These are phyloP conservation scores for Fusarium floridanum DNA, from an alignment of 2,329 filamentous ascomycete genomes.

Conservation along the genomic window DNA sequence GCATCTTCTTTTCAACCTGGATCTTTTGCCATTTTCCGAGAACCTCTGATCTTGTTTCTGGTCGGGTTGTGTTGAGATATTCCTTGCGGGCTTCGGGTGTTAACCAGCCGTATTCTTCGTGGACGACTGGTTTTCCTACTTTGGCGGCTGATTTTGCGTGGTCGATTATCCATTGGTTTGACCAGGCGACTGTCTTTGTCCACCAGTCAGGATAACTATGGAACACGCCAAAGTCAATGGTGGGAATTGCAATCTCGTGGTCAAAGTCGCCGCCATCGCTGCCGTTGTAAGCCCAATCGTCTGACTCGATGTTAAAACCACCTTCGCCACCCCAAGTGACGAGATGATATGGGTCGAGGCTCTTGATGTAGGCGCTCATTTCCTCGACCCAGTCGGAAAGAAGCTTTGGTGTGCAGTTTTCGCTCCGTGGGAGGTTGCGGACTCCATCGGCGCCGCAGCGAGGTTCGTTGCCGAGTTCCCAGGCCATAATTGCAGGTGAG, in stretches of 20 bases:
- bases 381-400: slow-evolving; percentile 70
- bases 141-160: slow-evolving; percentile 60
- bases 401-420: slow-evolving; percentile 68
- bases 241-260: slow-evolving; percentile 57
- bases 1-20: slow-evolving; percentile 60
- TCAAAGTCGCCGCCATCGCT: slow-evolving; percentile 68
- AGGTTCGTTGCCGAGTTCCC: slow-evolving; percentile 68
- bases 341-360: slow-evolving; percentile 70
- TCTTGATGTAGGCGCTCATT: slow-evolving; percentile 72
- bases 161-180: slow-evolving; percentile 67
- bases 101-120: slow-evolving; percentile 59
- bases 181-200: slow-evolving; percentile 65
- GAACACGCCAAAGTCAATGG: slow-evolving; percentile 67
- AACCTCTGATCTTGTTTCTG: slow-evolving; percentile 61
- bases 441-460: slow-evolving; percentile 58
- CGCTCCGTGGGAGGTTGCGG: slow-evolving; percentile 43
- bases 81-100: slow-evolving; percentile 61
- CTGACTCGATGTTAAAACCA: slow-evolving; percentile 62
- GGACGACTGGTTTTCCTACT: slow-evolving; percentile 65
- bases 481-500: slow-evolving; percentile 63
- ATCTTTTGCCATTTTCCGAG: slow-evolving; percentile 65
- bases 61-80: slow-evolving; percentile 55
- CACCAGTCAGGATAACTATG: slow-evolving; percentile 71
- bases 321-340: slow-evolving; percentile 72
- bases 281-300: slow-evolving; percentile 62